Evolutionary conservation across 2,329 filamentous ascomycete genomes (phyloP).

Genomic region (Emmonsiellopsis sp.): DNA sequence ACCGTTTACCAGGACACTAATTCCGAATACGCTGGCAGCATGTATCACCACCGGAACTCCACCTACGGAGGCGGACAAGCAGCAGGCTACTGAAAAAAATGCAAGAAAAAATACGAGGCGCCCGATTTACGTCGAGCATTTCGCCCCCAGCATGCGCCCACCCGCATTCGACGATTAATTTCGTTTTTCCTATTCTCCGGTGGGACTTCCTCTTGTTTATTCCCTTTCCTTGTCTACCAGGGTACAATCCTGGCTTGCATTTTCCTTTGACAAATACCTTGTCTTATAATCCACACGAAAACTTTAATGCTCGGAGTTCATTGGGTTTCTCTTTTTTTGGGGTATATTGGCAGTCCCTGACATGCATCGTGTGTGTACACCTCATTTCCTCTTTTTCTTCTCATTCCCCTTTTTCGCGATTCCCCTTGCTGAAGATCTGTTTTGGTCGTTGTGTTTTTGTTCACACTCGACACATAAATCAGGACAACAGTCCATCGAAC

Average conservation of each 20-base stretch:
- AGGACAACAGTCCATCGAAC: too few species aligned
- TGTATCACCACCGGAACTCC: slow-evolving; percentile 29
- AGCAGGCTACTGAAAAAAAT: slow-evolving; percentile 20
- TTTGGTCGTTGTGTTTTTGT: too few species aligned
- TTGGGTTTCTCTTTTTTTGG: too few species aligned
- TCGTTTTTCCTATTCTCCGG: neutral
- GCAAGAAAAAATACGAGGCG: neutral
- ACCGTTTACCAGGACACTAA: slow-evolving; percentile 59
- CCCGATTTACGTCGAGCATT: neutral
- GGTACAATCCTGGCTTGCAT: neutral
- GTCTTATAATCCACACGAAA: too few species aligned
- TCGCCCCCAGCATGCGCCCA: neutral
- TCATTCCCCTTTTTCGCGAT: too few species aligned
- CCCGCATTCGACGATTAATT: neutral
- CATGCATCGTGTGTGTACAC: too few species aligned
- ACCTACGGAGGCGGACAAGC: slow-evolving; percentile 28
- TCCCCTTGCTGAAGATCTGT: too few species aligned
- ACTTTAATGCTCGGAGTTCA: too few species aligned
- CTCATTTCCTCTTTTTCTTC: too few species aligned
- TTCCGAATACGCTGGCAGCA: slow-evolving; percentile 36
- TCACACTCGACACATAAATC: too few species aligned
- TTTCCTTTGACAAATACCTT: too few species aligned
- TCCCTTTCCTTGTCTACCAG: slow-evolving; percentile 19
- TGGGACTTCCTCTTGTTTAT: neutral
- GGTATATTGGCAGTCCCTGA: too few species aligned